phyloP scores from a whole-genome alignment of 2,329 filamentous ascomycete species.

The Cladosporium oxysporum region DNA sequence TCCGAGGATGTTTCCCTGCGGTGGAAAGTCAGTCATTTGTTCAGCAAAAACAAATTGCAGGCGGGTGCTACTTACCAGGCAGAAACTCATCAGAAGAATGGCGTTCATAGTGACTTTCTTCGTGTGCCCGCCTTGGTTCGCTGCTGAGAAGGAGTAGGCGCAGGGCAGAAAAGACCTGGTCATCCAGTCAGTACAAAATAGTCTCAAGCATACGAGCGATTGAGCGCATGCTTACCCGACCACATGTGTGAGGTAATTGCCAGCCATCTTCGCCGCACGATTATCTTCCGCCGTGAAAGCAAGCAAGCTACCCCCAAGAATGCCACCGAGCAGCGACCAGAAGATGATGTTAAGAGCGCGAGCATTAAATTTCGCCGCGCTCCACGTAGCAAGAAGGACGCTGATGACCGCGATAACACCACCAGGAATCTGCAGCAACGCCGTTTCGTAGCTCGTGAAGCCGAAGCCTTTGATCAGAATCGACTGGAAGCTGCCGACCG shows the following conservation, averaged over 20 bases:
- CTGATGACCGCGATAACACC: slow-evolving; percentile 59
- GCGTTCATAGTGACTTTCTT: slow-evolving; percentile 43
- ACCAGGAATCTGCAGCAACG: slow-evolving; percentile 63
- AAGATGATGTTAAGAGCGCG: slow-evolving; percentile 23
- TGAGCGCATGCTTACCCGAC: slow-evolving; percentile 26
- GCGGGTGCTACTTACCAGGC: slow-evolving; percentile 25
- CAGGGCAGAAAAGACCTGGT: slow-evolving; percentile 34
- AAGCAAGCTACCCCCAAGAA: slow-evolving; percentile 53
- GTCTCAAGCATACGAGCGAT: too few relatives aligned
- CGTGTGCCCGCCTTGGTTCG: slow-evolving; percentile 38
- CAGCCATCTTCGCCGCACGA: slow-evolving; percentile 41
- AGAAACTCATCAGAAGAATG: slow-evolving; percentile 42
- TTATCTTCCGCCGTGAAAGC: slow-evolving; percentile 48
- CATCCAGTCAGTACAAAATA: too few relatives aligned
- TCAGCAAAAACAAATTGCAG: not conserved
- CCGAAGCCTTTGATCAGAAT: slow-evolving; percentile 61
- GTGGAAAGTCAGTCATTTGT: not conserved
- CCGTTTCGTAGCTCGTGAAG: slow-evolving; percentile 57
- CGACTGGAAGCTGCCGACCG: slow-evolving; percentile 60
- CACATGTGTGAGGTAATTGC: slow-evolving; percentile 37
- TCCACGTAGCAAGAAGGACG: slow-evolving; percentile 37
- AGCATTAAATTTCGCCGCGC: slow-evolving; percentile 48
- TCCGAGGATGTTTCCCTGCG: slow-evolving; percentile 39
- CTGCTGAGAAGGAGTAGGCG: slow-evolving; percentile 36
- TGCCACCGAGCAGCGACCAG: slow-evolving; percentile 38